A percentile compares a stretch with the other conserved stretches of the same genome.
phyloP scores from a whole-genome alignment of 2,329 filamentous ascomycete species.

The Cadophora sp. region DNA sequence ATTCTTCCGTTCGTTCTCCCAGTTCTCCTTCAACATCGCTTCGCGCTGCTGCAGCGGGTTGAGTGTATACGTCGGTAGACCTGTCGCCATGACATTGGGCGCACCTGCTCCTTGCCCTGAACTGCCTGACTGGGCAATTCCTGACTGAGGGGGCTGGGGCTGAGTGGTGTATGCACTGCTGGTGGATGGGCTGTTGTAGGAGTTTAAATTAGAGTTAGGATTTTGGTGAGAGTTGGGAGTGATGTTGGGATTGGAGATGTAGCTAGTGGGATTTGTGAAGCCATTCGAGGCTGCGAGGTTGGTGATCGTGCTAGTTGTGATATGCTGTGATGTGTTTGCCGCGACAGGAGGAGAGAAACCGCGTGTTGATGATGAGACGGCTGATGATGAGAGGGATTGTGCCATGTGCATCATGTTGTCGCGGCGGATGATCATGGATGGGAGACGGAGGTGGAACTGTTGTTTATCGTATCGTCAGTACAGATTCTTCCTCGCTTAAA shows the following conservation, averaged over 20 bases:
- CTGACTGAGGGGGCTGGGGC: background rate
- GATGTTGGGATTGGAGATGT: constrained; percentile 26
- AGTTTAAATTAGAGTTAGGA: background rate
- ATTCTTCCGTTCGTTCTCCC: constrained; percentile 52
- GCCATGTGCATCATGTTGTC: constrained; percentile 38
- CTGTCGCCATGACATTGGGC: background rate
- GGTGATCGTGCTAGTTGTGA: constrained; percentile 18
- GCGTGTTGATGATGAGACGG: constrained; percentile 18
- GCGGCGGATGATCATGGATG: constrained; percentile 63
- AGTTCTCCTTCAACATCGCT: constrained; percentile 53
- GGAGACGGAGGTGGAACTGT: constrained; percentile 63
- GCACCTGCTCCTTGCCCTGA: background rate
- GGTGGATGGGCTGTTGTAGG: background rate
- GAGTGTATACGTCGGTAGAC: constrained; percentile 46
- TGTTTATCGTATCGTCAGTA: constrained; percentile 2
- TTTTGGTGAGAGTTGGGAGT: constrained; percentile 50
- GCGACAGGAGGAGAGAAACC: constrained; percentile 24
- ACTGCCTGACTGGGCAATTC: background rate
- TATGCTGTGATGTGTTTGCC: constrained; percentile 17
- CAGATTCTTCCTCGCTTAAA: background rate
- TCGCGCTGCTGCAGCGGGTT: constrained; percentile 57
- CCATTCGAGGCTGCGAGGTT: constrained; percentile 12
- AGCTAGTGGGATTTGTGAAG: background rate
- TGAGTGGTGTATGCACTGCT: background rate
- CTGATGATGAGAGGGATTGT: constrained; percentile 23